These are phyloP conservation scores for Jamesozyma hellenica DNA, from an alignment of 805 yeast species.

Conservation along the genomic window DNA sequence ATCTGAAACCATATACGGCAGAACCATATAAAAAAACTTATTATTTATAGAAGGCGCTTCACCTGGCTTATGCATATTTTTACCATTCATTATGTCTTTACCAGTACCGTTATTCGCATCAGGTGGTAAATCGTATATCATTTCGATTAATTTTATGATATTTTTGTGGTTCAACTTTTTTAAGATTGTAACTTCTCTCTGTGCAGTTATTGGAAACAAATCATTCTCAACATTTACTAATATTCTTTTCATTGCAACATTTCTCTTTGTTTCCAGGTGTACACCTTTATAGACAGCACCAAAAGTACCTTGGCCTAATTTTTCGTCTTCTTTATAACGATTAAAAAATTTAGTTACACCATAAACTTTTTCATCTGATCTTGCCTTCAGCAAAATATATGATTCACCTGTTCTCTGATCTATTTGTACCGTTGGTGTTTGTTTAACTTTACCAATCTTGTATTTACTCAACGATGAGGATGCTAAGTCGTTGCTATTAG, in stretches of 20 bases:
- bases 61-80: background rate
- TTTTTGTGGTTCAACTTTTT: conserved; percentile 61
- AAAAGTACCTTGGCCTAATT: conserved; percentile 77
- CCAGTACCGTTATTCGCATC: conserved; percentile 8
- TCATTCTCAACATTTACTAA: conserved; percentile 39
- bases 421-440: conserved; percentile 23
- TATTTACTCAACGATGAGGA: conserved; percentile 11
- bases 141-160: conserved; percentile 66
- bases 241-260: conserved; percentile 82
- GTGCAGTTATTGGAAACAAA: conserved; percentile 88
- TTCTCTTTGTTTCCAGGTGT: conserved; percentile 36
- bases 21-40: conserved; percentile 64
- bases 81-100: conserved; percentile 2
- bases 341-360: conserved; percentile 26
- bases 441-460: conserved; percentile 29
- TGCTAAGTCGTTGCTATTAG: background rate
- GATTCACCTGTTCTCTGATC: conserved; percentile 21
- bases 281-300: conserved; percentile 81
- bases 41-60: background rate
- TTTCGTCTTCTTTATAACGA: conserved; percentile 30
- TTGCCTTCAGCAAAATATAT: conserved; percentile 19
- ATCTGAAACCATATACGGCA: conserved; percentile 89
- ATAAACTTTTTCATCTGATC: conserved; percentile 22
- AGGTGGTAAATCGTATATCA: conserved; percentile 48
- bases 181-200: conserved; percentile 80